Evolutionary conservation across 192 early-diverging fungal species (phyloP), one percentile per base, ranked within the genome.

Genomic region (Mortierella antarctica): DNA sequence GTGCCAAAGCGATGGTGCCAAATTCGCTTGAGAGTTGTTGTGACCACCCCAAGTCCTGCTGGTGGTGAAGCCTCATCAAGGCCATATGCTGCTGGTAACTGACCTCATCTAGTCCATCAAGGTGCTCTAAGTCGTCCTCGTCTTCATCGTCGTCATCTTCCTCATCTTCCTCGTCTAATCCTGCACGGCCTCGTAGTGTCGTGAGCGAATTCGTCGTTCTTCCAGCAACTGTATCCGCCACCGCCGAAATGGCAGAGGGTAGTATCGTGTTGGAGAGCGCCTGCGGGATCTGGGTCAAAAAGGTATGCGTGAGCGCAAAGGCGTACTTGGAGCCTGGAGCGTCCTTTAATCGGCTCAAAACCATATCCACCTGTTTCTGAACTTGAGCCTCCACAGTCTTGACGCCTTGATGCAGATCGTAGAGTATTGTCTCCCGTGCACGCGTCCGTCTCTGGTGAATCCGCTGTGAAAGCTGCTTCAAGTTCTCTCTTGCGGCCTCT

Each of bases 331-430:
- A 79, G 48, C 76, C 68, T 3, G 76, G 76, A 0, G 69, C 53
- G 41, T 71, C 76, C 57, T 79, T 71, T 14, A 79, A 45, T 18
- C 63, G 53, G 31, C 63, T 71, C 21, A 79, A 20, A 13, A 79
- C 76, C 69, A 79, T 79, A n/a, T 79, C 76, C 46, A 79, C 76
- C 18, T 79, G 76, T 21, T 79, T 79, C 5, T 71, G 76, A 12
- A 79, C 69, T n/a, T 79, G 76, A 14, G 76, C 76, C 20, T 79
- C 76, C 7, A 79, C 76, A 9, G 63, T 67, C 47, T 79, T 79
- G 6, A 79, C 75, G 10, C 75, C 75, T 14, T 78, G 68, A 66
- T 78, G 75, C 6, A 78, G 51, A 39, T 78, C 68, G 14, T 65
- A 78, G 7, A 78, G 46, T 46, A 78, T 78, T 12, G 75, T 78